Conservation (phyloP, 331 rosid species). For the Quercus tomentella region DNA sequence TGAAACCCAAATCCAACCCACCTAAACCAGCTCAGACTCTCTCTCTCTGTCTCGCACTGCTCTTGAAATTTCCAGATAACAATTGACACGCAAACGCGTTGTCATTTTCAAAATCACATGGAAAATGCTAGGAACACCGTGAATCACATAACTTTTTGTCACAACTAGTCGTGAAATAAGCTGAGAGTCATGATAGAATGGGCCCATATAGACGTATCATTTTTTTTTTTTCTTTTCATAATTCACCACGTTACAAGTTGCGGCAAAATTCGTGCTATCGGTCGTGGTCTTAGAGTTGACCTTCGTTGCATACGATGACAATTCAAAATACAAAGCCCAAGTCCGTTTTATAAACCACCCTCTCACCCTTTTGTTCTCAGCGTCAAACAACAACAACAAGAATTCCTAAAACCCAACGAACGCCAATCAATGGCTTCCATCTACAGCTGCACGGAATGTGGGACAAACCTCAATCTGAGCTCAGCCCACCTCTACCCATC, state of each 20-base stretch:
- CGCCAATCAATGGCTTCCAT: constrained; percentile 48
- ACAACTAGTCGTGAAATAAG: fast-evolving
- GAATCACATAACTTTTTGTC: fast-evolving
- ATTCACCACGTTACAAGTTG: too few species aligned
- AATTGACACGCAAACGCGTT: too few species aligned
- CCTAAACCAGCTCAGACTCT: too few species aligned
- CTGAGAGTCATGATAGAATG: fast-evolving
- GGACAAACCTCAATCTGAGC: constrained; percentile 55
- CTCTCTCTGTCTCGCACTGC: fast-evolving
- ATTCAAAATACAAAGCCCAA: not conserved
- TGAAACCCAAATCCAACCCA: too few species aligned
- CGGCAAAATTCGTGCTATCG: too few species aligned
- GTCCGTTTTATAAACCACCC: not conserved
- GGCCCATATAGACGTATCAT: too few species aligned
- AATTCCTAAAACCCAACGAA: not conserved
- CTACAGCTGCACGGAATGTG: constrained; percentile 66
- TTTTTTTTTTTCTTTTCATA: too few species aligned
- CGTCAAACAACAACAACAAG: not conserved
- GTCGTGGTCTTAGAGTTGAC: too few species aligned
- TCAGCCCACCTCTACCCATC: constrained; percentile 48
- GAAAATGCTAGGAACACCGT: fast-evolving
- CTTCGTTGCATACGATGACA: not conserved
- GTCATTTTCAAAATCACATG: too few species aligned
- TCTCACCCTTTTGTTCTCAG: too few species aligned
- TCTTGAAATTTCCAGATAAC: too few species aligned